Percentiles rank a stretch among this genome's conserved stretches.
phyloP scores from a whole-genome alignment of 2,329 filamentous ascomycete species.

The Apiospora arundinis region DNA sequence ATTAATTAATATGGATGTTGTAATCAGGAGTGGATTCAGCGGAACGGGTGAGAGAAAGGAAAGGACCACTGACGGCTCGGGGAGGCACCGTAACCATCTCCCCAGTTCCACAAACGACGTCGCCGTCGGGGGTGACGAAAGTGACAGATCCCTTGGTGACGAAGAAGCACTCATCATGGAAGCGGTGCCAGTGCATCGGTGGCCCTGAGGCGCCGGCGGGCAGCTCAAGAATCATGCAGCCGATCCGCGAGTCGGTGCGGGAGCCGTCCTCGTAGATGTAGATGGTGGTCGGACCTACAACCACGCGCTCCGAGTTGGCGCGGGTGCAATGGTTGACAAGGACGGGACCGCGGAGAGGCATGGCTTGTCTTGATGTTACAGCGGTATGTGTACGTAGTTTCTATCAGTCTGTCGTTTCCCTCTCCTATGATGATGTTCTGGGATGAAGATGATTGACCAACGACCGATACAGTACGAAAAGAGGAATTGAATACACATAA shows the following conservation, averaged over 20 bases:
- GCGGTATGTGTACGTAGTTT: neutral
- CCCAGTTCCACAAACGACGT: constrained; percentile 38
- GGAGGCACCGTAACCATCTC: constrained; percentile 45
- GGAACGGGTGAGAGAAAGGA: neutral
- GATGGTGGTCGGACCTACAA: constrained; percentile 42
- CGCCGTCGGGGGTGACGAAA: constrained; percentile 42
- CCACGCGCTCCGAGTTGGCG: constrained; percentile 39
- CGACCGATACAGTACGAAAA: too few relatives aligned
- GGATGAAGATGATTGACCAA: neutral
- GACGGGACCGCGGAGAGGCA: constrained; percentile 42
- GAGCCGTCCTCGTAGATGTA: constrained; percentile 44
- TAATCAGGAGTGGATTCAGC: neutral
- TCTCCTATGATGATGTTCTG: neutral
- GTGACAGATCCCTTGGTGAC: constrained; percentile 42
- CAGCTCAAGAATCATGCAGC: constrained; percentile 40
- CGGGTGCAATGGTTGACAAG: constrained; percentile 39
- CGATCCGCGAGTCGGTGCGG: constrained; percentile 43
- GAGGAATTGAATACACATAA: neutral
- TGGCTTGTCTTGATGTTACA: constrained; percentile 22
- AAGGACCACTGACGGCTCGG: constrained; percentile 23
- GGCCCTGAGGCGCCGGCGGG: constrained; percentile 41
- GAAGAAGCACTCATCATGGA: constrained; percentile 46
- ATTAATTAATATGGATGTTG: neutral
- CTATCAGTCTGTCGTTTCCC: neutral
- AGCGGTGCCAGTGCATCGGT: constrained; percentile 47